Percentiles rank a stretch among this genome's conserved stretches.
phyloP scores from a whole-genome alignment of 148 eudicot species.

The Hydrangea macrophylla region DNA sequence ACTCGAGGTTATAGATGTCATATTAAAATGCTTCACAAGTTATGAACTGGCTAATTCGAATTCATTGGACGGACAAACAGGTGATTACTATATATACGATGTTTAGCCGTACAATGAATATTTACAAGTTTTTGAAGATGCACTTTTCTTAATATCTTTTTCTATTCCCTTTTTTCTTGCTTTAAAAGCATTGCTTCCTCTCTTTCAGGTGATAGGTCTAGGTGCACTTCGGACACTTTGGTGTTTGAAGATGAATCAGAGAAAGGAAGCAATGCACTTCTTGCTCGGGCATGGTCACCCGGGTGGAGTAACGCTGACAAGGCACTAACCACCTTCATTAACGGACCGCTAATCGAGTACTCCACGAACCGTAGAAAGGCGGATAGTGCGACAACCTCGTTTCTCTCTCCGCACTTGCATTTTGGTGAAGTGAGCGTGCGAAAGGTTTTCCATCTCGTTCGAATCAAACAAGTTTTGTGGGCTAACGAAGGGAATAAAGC shows the following conservation, averaged over 20 bases:
- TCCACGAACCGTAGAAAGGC: slow-evolving; percentile 87
- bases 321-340: slow-evolving; percentile 76
- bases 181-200: background rate
- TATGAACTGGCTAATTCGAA: too few relatives aligned
- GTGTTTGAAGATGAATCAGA: slow-evolving; percentile 85
- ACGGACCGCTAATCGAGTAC: slow-evolving; percentile 82
- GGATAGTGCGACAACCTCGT: slow-evolving; percentile 93
- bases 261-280: slow-evolving; percentile 93
- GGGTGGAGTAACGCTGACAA: slow-evolving; percentile 97
- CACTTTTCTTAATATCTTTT: background rate
- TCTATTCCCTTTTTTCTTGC: background rate
- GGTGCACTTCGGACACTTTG: slow-evolving; percentile 64
- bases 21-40: too few relatives aligned
- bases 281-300: slow-evolving; percentile 98
- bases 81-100: too few relatives aligned
- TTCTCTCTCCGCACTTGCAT: slow-evolving; percentile 95
- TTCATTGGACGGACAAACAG: too few relatives aligned
- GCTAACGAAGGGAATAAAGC: slow-evolving; percentile 86
- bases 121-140: background rate
- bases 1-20: too few relatives aligned
- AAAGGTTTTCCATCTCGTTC: slow-evolving; percentile 81
- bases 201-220: slow-evolving; percentile 67
- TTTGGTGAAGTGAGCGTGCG: slow-evolving; percentile 94
- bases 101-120: background rate
- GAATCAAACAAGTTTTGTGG: slow-evolving; percentile 87